These are phyloP conservation scores for Phytophthora constricta DNA, from an alignment of 352 stramenopile species.

Conservation along the genomic window DNA sequence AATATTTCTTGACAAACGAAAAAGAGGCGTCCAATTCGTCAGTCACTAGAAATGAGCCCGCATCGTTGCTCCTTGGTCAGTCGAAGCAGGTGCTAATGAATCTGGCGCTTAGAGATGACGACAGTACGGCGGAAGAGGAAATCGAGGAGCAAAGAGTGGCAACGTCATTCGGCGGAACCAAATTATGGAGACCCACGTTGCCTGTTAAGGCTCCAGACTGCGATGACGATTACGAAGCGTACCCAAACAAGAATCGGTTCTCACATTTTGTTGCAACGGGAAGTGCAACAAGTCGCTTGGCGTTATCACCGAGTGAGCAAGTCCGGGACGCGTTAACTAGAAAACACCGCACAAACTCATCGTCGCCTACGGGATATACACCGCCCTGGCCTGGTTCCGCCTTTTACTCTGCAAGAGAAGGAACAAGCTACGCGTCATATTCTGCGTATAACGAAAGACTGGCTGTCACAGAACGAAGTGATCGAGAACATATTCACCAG, in stretches of 20 bases:
- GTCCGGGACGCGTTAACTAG: conserved; percentile 56
- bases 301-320: conserved; percentile 63
- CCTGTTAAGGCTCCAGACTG: conserved; percentile 5
- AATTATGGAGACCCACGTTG: conserved; percentile 16
- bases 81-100: conserved; percentile 21
- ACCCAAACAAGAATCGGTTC: conserved; percentile 23
- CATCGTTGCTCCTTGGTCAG: conserved; percentile 46
- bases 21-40: conserved; percentile 31
- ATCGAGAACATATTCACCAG: conserved; percentile 32
- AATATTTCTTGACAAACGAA: conserved; percentile 57
- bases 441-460: conserved; percentile 32
- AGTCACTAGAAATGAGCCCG: conserved; percentile 49
- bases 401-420: conserved; percentile 49
- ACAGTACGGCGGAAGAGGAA: conserved; percentile 24
- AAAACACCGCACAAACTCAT: conserved; percentile 40
- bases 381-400: conserved; percentile 4
- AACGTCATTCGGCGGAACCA: conserved; percentile 13
- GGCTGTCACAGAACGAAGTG: conserved; percentile 44
- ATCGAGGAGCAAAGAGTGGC: conserved; percentile 26
- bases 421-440: conserved; percentile 23
- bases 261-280: conserved; percentile 13
- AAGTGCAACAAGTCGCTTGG: conserved; percentile 24
- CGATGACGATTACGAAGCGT: conserved; percentile 17
- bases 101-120: conserved; percentile 22
- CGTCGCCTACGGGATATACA: conserved; percentile 16